Evolutionary conservation across 495 filamentous ascomycete species (phyloP).

Genomic region (Aspergillus asperescens): DNA sequence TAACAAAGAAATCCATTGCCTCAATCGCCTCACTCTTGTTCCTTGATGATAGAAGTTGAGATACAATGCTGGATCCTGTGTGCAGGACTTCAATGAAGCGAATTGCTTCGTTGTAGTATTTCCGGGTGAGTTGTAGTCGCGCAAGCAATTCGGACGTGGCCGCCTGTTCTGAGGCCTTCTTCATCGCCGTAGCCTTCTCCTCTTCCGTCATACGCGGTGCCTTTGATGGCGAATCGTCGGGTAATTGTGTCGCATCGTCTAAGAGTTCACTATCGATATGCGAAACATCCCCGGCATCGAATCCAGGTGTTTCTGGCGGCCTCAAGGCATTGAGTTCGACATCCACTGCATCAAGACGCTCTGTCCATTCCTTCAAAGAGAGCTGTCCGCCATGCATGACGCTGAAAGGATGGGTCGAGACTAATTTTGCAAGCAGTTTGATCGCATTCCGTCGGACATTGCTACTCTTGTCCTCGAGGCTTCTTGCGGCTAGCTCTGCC

Average conservation of each 20-base stretch:
- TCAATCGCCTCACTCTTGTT: constrained; percentile 99
- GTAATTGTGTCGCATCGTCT: constrained; percentile 81
- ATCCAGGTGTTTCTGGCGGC: constrained; percentile 70
- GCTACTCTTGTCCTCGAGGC: constrained; percentile 96
- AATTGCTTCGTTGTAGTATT: constrained; percentile 88
- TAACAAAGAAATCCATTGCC: constrained; percentile 97
- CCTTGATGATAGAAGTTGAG: constrained; percentile 81
- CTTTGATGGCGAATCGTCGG: constrained; percentile 58
- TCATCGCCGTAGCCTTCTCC: constrained; percentile 44
- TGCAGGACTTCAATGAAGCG: constrained; percentile 94
- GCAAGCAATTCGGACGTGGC: constrained; percentile 75
- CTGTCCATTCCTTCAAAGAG: constrained; percentile 75
- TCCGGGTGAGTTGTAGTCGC: constrained; percentile 76
- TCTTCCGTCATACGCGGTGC: constrained; percentile 57
- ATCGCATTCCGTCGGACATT: constrained; percentile 94
- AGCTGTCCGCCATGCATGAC: constrained; percentile 87
- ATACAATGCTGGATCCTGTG: constrained; percentile 66
- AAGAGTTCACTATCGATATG: constrained; percentile 72
- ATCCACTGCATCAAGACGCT: constrained; percentile 72
- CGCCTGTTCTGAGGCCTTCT: constrained; percentile 68
- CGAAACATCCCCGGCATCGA: constrained; percentile 52
- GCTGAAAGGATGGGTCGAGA: constrained; percentile 90
- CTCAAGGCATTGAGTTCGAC: constrained; percentile 74
- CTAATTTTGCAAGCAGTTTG: constrained; percentile 78
- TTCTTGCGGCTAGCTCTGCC: constrained; percentile 78